Percentiles rank a stretch among this genome's conserved stretches.
Conservation (phyloP, 345 rosid species). For the Corchorus capsularis region DNA sequence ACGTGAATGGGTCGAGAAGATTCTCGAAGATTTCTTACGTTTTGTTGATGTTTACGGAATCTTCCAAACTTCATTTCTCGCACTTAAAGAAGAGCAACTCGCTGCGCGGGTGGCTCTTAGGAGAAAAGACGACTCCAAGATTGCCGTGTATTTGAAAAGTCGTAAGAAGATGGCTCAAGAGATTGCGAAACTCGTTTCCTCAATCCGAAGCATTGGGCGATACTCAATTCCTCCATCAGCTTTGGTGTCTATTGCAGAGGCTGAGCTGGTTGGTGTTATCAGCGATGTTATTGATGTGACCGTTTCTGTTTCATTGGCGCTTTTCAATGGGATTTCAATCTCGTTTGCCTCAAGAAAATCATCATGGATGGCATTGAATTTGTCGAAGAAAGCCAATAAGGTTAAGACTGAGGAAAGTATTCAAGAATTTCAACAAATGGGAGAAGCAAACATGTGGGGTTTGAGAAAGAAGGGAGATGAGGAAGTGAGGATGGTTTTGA, state of each 20-base stretch:
- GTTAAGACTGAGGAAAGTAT: constrained; percentile 33
- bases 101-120: constrained; percentile 53
- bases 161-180: constrained; percentile 45
- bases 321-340: constrained; percentile 40
- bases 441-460: constrained; percentile 39
- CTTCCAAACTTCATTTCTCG: constrained; percentile 43
- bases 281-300: constrained; percentile 44
- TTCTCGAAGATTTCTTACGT: constrained; percentile 52
- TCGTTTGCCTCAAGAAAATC: constrained; percentile 34
- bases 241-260: constrained; percentile 21
- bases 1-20: constrained; percentile 46
- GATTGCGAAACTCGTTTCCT: constrained; percentile 36
- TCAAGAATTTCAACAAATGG: constrained; percentile 41
- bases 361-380: constrained; percentile 30
- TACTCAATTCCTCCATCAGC: constrained; percentile 18
- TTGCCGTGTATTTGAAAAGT: constrained; percentile 33
- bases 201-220: constrained; percentile 26
- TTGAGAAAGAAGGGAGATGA: constrained; percentile 51
- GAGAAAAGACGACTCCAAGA: constrained; percentile 46
- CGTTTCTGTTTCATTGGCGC: constrained; percentile 38
- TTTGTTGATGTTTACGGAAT: constrained; percentile 60
- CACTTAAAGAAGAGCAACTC: constrained; percentile 50
- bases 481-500: constrained; percentile 43
- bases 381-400: constrained; percentile 34
- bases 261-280: constrained; percentile 35